Evolutionary conservation across 2,329 filamentous ascomycete genomes (phyloP), one percentile per base, ranked within the genome.

Genomic region (Botrytis paeoniae): DNA sequence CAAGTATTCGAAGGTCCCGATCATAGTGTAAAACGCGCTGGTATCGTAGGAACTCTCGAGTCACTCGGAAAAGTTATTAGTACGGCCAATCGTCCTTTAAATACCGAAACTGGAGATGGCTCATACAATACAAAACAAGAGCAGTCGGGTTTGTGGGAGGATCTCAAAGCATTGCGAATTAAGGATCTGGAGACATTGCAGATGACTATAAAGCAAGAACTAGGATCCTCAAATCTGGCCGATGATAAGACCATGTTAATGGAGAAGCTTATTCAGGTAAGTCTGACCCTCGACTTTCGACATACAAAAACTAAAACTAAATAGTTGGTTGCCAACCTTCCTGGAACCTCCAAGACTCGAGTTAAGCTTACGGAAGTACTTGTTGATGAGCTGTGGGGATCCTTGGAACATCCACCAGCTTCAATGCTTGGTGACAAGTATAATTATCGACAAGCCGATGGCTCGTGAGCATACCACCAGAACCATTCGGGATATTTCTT

Each of bases 231-330:
- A 73, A 84, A 88, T 65, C 84, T 91, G 25, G 81, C 88, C 1
- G 90, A 95, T 77, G 93, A 95, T 82, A 92, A 91, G 83, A 92
- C 89, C 0, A 92, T 93, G 86, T 84, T 93, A 65, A 93, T 94
- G 91, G 92, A 93, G 80, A 85, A 87, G 12, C 86, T 90, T 10
- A 93, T 93, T 75, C 88, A 86, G 78, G 84, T 84, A 80, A 41
- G 41, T 3, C n/a, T 12, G 6, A 9, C 14, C 8, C 14, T 22
- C 4, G n/a, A 48, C 14, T 45, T 39, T 43, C n/a, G 12, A 54
- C n/a, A 54, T 22, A 29, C 35, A 59, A 51, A 64, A 37, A 41
- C 68, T 70, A 62, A 65, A 8, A 69, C 12, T 29, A 29, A 7
- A 72, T 78, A 91, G 83, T 84, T 94, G 25, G 91, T 93, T 8